Conservation (phyloP, 805 yeast genomes). For the Komagataella populi region DNA sequence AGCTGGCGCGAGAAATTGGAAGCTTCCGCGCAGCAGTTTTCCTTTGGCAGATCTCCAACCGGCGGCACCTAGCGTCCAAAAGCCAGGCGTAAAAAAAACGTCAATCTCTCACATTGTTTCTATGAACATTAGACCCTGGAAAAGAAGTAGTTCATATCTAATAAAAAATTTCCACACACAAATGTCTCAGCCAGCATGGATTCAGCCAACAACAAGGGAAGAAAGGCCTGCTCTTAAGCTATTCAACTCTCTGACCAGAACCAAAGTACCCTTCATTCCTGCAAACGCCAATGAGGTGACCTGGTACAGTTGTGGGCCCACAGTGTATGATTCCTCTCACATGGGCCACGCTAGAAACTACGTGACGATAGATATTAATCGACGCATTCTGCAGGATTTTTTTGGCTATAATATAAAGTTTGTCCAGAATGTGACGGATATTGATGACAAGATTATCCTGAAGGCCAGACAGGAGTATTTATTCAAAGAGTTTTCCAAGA, state of each 20-base stretch:
- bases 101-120: background rate
- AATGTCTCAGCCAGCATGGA: conserved; percentile 15
- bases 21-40: background rate
- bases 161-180: background rate
- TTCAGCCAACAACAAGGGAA: conserved; percentile 11
- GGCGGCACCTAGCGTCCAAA: background rate
- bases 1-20: background rate
- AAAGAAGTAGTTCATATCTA: background rate
- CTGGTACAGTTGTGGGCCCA: conserved; percentile 98
- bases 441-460: conserved; percentile 91
- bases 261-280: conserved; percentile 73
- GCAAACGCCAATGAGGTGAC: conserved; percentile 47
- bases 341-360: conserved; percentile 99
- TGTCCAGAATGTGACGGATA: conserved; percentile 97
- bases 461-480: conserved; percentile 86
- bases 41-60: background rate
- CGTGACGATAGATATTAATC: conserved; percentile 85
- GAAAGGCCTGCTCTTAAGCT: conserved; percentile 38
- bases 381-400: conserved; percentile 80
- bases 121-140: background rate
- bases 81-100: background rate
- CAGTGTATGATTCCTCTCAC: conserved; percentile 90
- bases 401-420: conserved; percentile 82
- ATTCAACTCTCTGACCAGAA: conserved; percentile 74
- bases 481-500: conserved; percentile 42